Base-by-base conservation (phyloP, 768 basidiomycete genomes). In the Naganishia onofrii region DNA sequence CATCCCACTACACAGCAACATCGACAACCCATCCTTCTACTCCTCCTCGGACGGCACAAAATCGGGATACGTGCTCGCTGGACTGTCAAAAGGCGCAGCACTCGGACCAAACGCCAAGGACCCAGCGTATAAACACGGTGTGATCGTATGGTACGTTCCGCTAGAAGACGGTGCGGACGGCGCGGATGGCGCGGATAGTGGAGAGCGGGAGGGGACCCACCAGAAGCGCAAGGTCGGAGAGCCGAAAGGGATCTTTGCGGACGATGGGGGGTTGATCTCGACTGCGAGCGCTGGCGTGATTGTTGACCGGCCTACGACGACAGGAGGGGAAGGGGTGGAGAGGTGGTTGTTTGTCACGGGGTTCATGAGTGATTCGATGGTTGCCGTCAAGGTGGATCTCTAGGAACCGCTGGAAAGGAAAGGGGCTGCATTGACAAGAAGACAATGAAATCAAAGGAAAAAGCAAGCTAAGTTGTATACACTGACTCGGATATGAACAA, bases 11-110 rank as follows among this genome's bases (percentile, higher is more conserved):
- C 28, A 28, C 29, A 74, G 28, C 51, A 73, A 70, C 19, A 65
- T 76, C 64, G 75, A 76, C 34, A 76, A 76, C 60, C 75, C 75
- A 6, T 70, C 72, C 21, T 76, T 68, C 71, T 70, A 68, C 67
- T 44, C 73, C 13, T 51, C 54, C 1, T n/a, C 32, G 10, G 28
- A 48, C 9, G 34, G 36, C 42, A 48, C 71, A 28, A 29, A 46
- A 28, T 12, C 21, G 34, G 31, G 70, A 56, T 67, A 65, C 63
- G 26, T 70, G 51, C 58, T 70, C 57, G 68, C 68, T 4, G 68
- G 68, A 1, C 57, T 69, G 2, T 15, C 7, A 13, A 29, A 67
- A 12, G 70, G 67, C 31, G 67, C 73, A n/a, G 69, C 42, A 32
- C 67, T 72, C 17, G 73, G 31, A 0, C 29, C 36, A 0, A 19